These are phyloP conservation scores for Termitomyces titanicus DNA, from an alignment of 768 basidiomycete genomes.

Conservation along the genomic window DNA sequence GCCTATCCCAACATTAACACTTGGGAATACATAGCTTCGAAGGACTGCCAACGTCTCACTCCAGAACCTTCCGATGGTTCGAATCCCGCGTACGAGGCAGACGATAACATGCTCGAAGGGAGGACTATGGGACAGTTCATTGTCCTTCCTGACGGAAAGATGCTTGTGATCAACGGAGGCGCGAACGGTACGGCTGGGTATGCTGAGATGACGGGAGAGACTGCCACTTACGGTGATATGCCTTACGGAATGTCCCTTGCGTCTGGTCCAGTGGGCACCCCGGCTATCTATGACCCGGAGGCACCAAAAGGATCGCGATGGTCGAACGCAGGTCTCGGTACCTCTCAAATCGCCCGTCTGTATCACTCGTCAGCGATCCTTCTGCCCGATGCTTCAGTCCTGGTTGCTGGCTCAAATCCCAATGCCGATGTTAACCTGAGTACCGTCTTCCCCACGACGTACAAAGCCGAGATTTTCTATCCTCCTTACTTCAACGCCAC, in stretches of 20 bases:
- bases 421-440: slow-evolving; percentile 75
- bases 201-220: slow-evolving; percentile 43
- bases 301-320: slow-evolving; percentile 59
- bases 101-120: slow-evolving; percentile 71
- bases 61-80: slow-evolving; percentile 79
- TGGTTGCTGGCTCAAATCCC: slow-evolving; percentile 92
- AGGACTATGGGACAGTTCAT: slow-evolving; percentile 95
- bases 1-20: slow-evolving; percentile 70
- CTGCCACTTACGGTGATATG: slow-evolving; percentile 45
- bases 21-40: slow-evolving; percentile 65
- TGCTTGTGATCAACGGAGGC: slow-evolving; percentile 82
- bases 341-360: slow-evolving; percentile 60
- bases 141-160: slow-evolving; percentile 69
- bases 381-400: slow-evolving; percentile 76
- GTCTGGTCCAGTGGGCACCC: slow-evolving; percentile 60
- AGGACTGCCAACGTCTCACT: slow-evolving; percentile 81
- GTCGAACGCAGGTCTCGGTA: slow-evolving; percentile 54
- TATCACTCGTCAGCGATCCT: slow-evolving; percentile 83
- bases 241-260: slow-evolving; percentile 61
- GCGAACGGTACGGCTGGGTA: slow-evolving; percentile 83
- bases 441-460: slow-evolving; percentile 69
- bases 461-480: slow-evolving; percentile 86
- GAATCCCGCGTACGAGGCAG: slow-evolving; percentile 54
- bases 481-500: slow-evolving; percentile 79
- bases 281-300: slow-evolving; percentile 68